phyloP scores from a whole-genome alignment of 2,329 filamentous ascomycete genomes.

The Tolypocladium cylindrosporum region DNA sequence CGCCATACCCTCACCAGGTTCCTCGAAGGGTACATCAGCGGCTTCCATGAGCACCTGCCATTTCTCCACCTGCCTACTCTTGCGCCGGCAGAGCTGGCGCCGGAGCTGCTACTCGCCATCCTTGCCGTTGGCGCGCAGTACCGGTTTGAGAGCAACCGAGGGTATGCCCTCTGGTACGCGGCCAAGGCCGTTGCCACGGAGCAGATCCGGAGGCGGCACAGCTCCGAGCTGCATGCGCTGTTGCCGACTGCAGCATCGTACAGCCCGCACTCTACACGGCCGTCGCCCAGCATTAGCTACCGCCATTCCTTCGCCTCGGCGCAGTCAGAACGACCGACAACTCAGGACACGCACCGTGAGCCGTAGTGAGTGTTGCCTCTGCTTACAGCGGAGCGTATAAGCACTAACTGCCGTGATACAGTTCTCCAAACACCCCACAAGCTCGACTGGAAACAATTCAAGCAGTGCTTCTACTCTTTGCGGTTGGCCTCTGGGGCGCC shows the following conservation, averaged over 20 bases:
- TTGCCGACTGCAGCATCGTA: slow-evolving; percentile 48
- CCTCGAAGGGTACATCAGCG: slow-evolving; percentile 58
- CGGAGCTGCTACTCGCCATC: slow-evolving; percentile 58
- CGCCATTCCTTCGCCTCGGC: slow-evolving; percentile 50
- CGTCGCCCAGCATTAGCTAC: slow-evolving; percentile 46
- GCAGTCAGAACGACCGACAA: slow-evolving; percentile 45
- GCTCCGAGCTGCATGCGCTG: slow-evolving; percentile 45
- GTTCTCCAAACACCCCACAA: slow-evolving; percentile 49
- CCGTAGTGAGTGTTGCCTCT: slow-evolving; percentile 39
- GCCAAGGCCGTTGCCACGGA: slow-evolving; percentile 48
- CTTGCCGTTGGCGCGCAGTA: slow-evolving; percentile 60
- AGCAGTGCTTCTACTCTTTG: slow-evolving; percentile 50
- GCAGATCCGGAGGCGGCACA: slow-evolving; percentile 47
- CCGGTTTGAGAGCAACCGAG: slow-evolving; percentile 48
- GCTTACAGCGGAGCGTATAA: not conserved
- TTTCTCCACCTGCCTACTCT: slow-evolving; percentile 61
- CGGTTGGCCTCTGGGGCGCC: slow-evolving; percentile 50
- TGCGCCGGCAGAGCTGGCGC: slow-evolving; percentile 50
- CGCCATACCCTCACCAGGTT: slow-evolving; percentile 60
- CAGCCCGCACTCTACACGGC: slow-evolving; percentile 48
- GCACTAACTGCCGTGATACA: slow-evolving; percentile 12
- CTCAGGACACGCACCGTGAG: slow-evolving; percentile 48
- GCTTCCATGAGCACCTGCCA: slow-evolving; percentile 49
- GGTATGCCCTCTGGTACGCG: slow-evolving; percentile 52
- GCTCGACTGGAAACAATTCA: slow-evolving; percentile 56